phyloP scores from a whole-genome alignment of 2,329 filamentous ascomycete species.

The Harringtonia aguacate region DNA sequence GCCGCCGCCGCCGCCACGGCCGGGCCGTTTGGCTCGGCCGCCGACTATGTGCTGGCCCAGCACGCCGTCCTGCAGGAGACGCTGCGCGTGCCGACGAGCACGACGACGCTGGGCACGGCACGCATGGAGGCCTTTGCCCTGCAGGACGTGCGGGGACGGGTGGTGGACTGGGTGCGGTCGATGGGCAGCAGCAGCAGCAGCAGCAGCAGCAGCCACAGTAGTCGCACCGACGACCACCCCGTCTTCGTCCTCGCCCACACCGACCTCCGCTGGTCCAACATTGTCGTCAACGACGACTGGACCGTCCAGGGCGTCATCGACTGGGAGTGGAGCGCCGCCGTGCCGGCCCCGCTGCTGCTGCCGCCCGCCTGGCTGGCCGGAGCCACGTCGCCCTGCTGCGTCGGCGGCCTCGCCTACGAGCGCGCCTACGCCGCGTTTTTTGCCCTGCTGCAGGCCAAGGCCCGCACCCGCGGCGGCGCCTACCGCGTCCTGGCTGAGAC shows the following conservation, averaged over 20 bases:
- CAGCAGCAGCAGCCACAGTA: no score
- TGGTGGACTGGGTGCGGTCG: constrained; percentile 7
- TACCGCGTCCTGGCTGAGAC: not conserved
- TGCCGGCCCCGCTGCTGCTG: constrained; percentile 7
- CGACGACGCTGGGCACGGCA: constrained; percentile 1
- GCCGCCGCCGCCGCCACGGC: no score
- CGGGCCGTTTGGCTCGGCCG: constrained; percentile 3
- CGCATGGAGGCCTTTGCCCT: constrained; percentile 8
- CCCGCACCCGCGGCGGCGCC: not conserved
- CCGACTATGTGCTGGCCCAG: constrained; percentile 3
- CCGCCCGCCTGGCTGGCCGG: constrained; percentile 13
- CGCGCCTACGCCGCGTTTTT: not conserved
- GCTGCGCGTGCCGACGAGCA: constrained; percentile 1
- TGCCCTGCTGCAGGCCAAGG: not conserved
- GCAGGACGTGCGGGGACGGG: constrained; percentile 8
- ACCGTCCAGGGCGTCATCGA: constrained; percentile 16
- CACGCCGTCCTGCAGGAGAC: not conserved
- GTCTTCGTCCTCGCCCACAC: constrained; percentile 15
- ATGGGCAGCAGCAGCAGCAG: no score
- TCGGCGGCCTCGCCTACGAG: not conserved
- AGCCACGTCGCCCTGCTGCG: not conserved
- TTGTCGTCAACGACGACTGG: constrained; percentile 15
- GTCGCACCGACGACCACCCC: no score
- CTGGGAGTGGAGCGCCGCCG: constrained; percentile 15
- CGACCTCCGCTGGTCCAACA: constrained; percentile 15